Evolutionary conservation across 306 rosid species (phyloP).

Genomic region (Prunus armeniaca): DNA sequence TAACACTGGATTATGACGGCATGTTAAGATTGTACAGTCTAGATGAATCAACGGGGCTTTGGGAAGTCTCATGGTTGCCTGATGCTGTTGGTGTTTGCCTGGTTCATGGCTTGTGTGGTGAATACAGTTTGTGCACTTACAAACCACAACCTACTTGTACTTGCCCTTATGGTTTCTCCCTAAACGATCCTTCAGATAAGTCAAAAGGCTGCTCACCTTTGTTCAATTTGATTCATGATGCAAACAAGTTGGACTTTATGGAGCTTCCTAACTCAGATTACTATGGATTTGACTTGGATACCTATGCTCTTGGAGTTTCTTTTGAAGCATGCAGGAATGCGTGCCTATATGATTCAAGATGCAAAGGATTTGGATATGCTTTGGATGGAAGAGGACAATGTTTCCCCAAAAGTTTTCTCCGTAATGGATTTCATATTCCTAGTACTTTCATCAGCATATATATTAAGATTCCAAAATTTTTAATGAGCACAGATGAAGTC

Average conservation of each 20-base stretch:
- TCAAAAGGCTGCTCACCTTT: constrained; percentile 32
- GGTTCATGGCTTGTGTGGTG: constrained; percentile 38
- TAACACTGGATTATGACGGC: constrained; percentile 31
- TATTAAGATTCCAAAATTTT: constrained; percentile 19
- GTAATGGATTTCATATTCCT: constrained; percentile 18
- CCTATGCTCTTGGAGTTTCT: neutral
- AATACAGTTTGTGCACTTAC: constrained; percentile 25
- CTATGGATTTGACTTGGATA: constrained; percentile 31
- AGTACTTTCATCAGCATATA: neutral
- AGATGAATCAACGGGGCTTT: constrained; percentile 12
- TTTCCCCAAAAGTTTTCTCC: constrained; percentile 27
- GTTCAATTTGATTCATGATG: constrained; percentile 11
- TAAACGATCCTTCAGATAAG: constrained; percentile 29
- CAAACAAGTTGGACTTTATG: constrained; percentile 13
- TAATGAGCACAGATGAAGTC: neutral
- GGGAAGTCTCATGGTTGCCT: constrained; percentile 26
- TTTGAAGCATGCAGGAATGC: constrained; percentile 25
- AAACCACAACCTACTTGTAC: constrained; percentile 27
- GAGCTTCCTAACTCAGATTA: constrained; percentile 31
- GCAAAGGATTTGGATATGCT: constrained; percentile 34
- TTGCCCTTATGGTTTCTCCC: constrained; percentile 31
- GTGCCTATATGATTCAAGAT: constrained; percentile 9
- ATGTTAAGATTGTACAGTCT: constrained; percentile 22
- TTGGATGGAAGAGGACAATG: constrained; percentile 28
- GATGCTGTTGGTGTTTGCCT: neutral